phyloP scores from a whole-genome alignment of 441 rosid species.

The Cnidoscolus chayamansa region DNA sequence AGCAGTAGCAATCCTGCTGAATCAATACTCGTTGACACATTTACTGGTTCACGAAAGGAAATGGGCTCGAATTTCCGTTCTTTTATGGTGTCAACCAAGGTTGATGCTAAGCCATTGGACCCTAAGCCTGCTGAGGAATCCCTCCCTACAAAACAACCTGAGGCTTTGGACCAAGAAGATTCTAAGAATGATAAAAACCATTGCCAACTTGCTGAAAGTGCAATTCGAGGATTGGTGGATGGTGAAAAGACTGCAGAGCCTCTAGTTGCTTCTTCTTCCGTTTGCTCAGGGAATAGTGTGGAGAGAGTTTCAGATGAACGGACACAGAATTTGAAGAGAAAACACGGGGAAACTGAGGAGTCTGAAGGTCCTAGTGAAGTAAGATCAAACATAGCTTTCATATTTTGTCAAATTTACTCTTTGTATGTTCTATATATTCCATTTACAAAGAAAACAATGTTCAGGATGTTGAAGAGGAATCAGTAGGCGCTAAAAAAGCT shows the following conservation, averaged over 20 bases:
- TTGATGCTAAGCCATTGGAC: slow-evolving; percentile 36
- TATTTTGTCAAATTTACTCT: slow-evolving; percentile 1
- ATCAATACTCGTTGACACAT: slow-evolving; percentile 14
- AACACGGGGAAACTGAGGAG: slow-evolving; percentile 46
- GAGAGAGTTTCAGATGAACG: slow-evolving; percentile 62
- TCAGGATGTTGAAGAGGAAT: slow-evolving; percentile 78
- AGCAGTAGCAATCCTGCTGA: slow-evolving; percentile 29
- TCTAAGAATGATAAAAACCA: slow-evolving; percentile 31
- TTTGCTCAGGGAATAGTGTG: slow-evolving; percentile 62
- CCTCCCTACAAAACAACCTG: slow-evolving; percentile 33
- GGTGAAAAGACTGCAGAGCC: slow-evolving; percentile 48
- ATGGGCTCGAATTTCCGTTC: slow-evolving; percentile 34
- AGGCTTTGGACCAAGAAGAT: slow-evolving; percentile 31
- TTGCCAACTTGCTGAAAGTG: slow-evolving; percentile 35
- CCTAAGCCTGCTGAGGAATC: slow-evolving; percentile 35
- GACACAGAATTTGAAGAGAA: slow-evolving; percentile 53
- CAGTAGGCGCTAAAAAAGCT: slow-evolving; percentile 46
- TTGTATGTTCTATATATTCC: slow-evolving; percentile 9
- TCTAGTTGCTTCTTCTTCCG: slow-evolving; percentile 59
- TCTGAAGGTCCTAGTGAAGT: slow-evolving; percentile 73
- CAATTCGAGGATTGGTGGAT: slow-evolving; percentile 39
- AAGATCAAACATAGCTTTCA: slow-evolving; percentile 24
- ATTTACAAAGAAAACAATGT: slow-evolving; percentile 8
- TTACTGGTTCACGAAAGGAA: slow-evolving; percentile 30
- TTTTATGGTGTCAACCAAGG: slow-evolving; percentile 32